phyloP scores from a whole-genome alignment of 768 basidiomycete genomes.

The Podaxis rugospora region DNA sequence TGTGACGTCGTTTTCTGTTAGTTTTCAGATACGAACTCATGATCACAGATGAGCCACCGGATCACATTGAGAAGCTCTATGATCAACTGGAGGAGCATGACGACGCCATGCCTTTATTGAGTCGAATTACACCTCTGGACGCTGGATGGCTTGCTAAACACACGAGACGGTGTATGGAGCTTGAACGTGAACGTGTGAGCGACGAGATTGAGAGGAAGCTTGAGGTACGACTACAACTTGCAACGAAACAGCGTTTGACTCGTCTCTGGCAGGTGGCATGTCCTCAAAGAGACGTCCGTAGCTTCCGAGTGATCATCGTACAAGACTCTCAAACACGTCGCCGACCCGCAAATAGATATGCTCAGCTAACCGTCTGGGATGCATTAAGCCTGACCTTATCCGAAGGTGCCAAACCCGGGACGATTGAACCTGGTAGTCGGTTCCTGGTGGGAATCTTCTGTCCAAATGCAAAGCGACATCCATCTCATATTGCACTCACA shows the following conservation, averaged over 20 bases:
- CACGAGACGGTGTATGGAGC: slow-evolving; percentile 42
- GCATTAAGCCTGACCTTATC: slow-evolving; percentile 44
- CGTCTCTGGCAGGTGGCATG: slow-evolving; percentile 41
- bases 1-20: not conserved
- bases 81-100: slow-evolving; percentile 60
- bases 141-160: slow-evolving; percentile 63
- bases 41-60: slow-evolving; percentile 35
- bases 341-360: slow-evolving; percentile 51
- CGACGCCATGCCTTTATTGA: slow-evolving; percentile 38
- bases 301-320: slow-evolving; percentile 69
- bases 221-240: slow-evolving; percentile 41
- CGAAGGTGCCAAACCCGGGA: slow-evolving; percentile 45
- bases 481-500: slow-evolving; percentile 14
- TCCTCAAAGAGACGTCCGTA: slow-evolving; percentile 71
- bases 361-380: slow-evolving; percentile 85
- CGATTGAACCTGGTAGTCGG: slow-evolving; percentile 58
- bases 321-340: slow-evolving; percentile 56
- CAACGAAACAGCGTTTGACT: not conserved
- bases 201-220: slow-evolving; percentile 73
- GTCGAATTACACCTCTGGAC: slow-evolving; percentile 35
- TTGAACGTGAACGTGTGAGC: slow-evolving; percentile 43
- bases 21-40: slow-evolving; percentile 6
- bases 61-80: slow-evolving; percentile 51
- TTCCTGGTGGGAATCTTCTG: slow-evolving; percentile 50
- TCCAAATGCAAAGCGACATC: not conserved